phyloP scores from a whole-genome alignment of 805 yeast species.

The Naumovozyma baii region DNA sequence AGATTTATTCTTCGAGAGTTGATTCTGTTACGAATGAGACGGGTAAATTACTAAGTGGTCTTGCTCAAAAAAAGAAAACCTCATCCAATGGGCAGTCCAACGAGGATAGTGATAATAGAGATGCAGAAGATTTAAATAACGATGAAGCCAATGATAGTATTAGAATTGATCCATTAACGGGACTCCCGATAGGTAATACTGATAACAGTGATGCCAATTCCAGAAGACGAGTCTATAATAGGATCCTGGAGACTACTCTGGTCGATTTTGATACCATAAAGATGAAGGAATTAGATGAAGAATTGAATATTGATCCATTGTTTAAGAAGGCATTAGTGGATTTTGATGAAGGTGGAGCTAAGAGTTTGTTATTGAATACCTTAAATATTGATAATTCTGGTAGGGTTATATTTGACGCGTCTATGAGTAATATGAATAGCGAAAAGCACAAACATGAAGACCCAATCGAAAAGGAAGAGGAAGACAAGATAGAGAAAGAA shows the following conservation, averaged over 20 bases:
- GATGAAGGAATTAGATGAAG: slow-evolving; percentile 52
- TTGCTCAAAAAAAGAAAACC: slow-evolving; percentile 38
- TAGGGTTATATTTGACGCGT: slow-evolving; percentile 59
- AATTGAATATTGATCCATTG: slow-evolving; percentile 59
- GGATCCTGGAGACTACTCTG: slow-evolving; percentile 36
- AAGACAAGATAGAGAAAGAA: slow-evolving; percentile 13
- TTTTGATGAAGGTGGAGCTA: slow-evolving; percentile 78
- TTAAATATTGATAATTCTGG: slow-evolving; percentile 44
- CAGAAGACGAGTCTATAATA: slow-evolving; percentile 23
- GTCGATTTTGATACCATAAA: slow-evolving; percentile 43
- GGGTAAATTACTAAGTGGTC: slow-evolving; percentile 69
- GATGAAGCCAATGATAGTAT: slow-evolving; percentile 19
- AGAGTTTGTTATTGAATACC: slow-evolving; percentile 54
- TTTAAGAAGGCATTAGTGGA: slow-evolving; percentile 68
- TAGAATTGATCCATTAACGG: slow-evolving; percentile 28
- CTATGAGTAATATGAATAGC: slow-evolving; percentile 23
- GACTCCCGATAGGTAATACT: slow-evolving; percentile 25
- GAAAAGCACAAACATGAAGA: slow-evolving; percentile 9
- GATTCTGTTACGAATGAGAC: slow-evolving; percentile 90
- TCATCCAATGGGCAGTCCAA: slow-evolving; percentile 12
- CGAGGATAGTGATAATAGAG: slow-evolving; percentile 15
- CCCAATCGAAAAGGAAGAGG: slow-evolving; percentile 12
- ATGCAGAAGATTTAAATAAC: slow-evolving; percentile 15
- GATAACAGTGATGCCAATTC: slow-evolving; percentile 15
- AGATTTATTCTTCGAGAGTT: slow-evolving; percentile 81